These are phyloP conservation scores for Aureobasidium mangrovei DNA, from an alignment of 2,329 filamentous ascomycete species.

Conservation along the genomic window DNA sequence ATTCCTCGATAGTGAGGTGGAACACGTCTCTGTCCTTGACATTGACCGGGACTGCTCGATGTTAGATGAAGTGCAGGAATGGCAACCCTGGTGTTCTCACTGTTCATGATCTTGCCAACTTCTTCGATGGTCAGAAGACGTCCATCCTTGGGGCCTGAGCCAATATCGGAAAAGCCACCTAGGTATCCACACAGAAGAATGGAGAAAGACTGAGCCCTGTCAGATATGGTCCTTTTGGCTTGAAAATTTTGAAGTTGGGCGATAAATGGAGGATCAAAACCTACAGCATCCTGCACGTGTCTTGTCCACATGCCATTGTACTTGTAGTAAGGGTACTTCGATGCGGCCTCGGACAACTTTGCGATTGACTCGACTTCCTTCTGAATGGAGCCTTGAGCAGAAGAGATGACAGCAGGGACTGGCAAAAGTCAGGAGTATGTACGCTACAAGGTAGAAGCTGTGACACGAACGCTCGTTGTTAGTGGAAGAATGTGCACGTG, in stretches of 20 bases:
- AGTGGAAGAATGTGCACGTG: slow-evolving; percentile 81
- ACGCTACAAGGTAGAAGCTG: too few relatives aligned
- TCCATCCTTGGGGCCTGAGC: slow-evolving; percentile 35
- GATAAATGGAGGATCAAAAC: slow-evolving; percentile 22
- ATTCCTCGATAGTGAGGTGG: slow-evolving; percentile 95
- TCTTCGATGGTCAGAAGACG: slow-evolving; percentile 81
- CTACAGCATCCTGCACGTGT: slow-evolving; percentile 70
- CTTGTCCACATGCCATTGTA: slow-evolving; percentile 85
- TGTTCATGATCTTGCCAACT: slow-evolving; percentile 65
- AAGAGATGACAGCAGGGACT: slow-evolving; percentile 62
- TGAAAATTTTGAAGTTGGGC: neutral
- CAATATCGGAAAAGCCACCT: slow-evolving; percentile 50
- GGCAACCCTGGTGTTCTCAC: slow-evolving; percentile 33
- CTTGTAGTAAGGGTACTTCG: slow-evolving; percentile 93
- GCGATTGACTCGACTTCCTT: slow-evolving; percentile 63
- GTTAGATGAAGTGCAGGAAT: neutral
- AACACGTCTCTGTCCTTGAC: slow-evolving; percentile 83
- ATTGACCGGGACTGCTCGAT: slow-evolving; percentile 67
- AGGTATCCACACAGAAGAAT: slow-evolving; percentile 65
- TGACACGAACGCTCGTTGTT: slow-evolving; percentile 47
- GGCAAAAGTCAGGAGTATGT: neutral
- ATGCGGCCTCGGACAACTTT: slow-evolving; percentile 64
- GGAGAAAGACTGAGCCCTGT: slow-evolving; percentile 40
- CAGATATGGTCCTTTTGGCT: neutral
- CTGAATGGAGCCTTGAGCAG: slow-evolving; percentile 61